Conservation (phyloP, 179 eudicot species). For the Beta macrorhiza region DNA sequence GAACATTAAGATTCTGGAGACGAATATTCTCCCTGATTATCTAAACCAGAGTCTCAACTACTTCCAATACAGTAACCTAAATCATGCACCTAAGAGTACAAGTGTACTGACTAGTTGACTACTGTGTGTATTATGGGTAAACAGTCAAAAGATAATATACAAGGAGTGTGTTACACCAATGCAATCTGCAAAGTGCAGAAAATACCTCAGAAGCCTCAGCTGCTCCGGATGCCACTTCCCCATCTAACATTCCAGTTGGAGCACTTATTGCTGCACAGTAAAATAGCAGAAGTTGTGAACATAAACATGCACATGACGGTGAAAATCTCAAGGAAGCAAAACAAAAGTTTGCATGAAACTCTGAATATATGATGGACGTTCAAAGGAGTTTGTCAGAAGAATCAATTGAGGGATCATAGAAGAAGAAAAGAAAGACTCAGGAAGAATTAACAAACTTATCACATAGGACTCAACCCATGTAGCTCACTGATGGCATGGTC, state of each 20-base stretch:
- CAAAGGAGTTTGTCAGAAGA: background rate
- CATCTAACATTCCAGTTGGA: constrained; percentile 42
- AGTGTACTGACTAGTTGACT: background rate
- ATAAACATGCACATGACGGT: background rate
- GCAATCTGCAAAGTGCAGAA: constrained; percentile 5
- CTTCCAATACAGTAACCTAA: background rate
- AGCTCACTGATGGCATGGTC: background rate
- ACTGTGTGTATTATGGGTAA: background rate
- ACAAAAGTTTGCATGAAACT: background rate
- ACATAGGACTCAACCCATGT: background rate
- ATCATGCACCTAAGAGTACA: background rate
- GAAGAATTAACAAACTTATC: background rate
- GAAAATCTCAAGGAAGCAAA: background rate
- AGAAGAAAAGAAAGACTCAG: constrained; percentile 5
- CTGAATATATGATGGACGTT: background rate
- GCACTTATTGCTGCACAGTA: constrained; percentile 44
- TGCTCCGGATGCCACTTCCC: constrained; percentile 40
- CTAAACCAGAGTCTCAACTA: background rate
- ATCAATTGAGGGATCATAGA: background rate
- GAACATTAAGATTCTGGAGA: background rate
- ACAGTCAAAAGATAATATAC: background rate
- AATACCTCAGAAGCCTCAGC: constrained; percentile 71
- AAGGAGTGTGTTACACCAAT: background rate
- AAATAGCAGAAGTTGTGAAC: constrained; percentile 11
- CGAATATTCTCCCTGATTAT: background rate